These are phyloP conservation scores for Lactarius quietus DNA, from an alignment of 768 basidiomycete species.

Conservation along the genomic window DNA sequence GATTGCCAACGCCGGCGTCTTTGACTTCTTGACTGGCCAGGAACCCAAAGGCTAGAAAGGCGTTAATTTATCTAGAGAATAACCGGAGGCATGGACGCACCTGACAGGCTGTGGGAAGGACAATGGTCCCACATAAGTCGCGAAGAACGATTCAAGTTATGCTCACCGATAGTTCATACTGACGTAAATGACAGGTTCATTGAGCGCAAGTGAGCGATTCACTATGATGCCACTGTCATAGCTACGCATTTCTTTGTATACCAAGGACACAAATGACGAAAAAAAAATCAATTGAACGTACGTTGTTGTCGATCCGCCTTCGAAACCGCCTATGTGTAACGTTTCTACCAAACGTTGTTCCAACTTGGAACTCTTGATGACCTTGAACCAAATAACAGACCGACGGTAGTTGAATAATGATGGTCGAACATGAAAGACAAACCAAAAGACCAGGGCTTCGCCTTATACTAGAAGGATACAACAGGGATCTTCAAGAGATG, in stretches of 20 bases:
- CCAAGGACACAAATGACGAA: neutral
- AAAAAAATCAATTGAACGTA: neutral
- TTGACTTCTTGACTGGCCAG: conserved; percentile 49
- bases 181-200: conserved; percentile 29
- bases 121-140: neutral
- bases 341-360: no score
- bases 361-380: no score
- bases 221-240: conserved; percentile 21
- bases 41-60: conserved; percentile 44
- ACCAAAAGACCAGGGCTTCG: no score
- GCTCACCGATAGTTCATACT: conserved; percentile 30
- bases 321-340: conserved; percentile 10
- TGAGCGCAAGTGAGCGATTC: conserved; percentile 26
- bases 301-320: neutral
- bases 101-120: conserved; percentile 9
- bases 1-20: conserved; percentile 51
- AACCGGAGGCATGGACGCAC: neutral
- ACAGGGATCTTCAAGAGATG: no score
- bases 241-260: neutral
- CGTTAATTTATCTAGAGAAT: no score
- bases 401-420: no score
- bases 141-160: neutral
- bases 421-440: no score
- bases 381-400: no score
- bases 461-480: no score